Conservation (phyloP, 345 rosid genomes). For the Sisymbrium irio region DNA sequence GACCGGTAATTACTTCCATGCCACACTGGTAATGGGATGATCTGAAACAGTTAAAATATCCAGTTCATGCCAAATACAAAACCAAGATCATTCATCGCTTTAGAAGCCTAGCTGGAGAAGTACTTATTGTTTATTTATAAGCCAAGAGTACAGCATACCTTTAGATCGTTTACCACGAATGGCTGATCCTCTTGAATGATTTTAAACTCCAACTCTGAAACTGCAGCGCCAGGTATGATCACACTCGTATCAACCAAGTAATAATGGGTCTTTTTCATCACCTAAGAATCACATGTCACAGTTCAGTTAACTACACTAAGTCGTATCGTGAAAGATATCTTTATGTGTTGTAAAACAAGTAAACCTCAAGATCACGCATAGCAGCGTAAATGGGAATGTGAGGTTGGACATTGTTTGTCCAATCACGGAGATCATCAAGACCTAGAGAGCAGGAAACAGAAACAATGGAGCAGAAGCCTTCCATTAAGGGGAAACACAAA, state of each 20-base stretch:
- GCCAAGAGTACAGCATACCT: conserved; percentile 37
- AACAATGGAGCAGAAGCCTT: conserved; percentile 14
- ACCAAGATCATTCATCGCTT: background rate
- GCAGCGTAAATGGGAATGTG: conserved; percentile 78
- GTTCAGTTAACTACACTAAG: conserved; percentile 11
- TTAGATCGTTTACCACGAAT: conserved; percentile 61
- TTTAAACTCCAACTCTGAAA: conserved; percentile 76
- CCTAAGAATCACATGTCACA: conserved; percentile 44
- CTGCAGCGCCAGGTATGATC: conserved; percentile 83
- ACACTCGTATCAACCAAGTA: conserved; percentile 86
- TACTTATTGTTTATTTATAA: background rate
- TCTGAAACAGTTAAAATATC: conserved; percentile 41
- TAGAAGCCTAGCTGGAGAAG: background rate
- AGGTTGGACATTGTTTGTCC: conserved; percentile 92
- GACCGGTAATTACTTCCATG: conserved; percentile 82
- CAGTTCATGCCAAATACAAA: background rate
- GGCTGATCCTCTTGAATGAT: conserved; percentile 78
- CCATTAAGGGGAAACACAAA: conserved; percentile 5
- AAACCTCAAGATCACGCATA: conserved; percentile 77
- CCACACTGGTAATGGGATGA: conserved; percentile 92
- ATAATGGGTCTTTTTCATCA: conserved; percentile 96
- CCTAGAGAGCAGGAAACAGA: conserved; percentile 40
- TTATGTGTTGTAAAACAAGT: background rate
- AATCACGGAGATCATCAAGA: conserved; percentile 95
- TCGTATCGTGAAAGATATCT: background rate